Conservation (phyloP, 2,329 filamentous ascomycete species). For the Hypoxylon sp. region DNA sequence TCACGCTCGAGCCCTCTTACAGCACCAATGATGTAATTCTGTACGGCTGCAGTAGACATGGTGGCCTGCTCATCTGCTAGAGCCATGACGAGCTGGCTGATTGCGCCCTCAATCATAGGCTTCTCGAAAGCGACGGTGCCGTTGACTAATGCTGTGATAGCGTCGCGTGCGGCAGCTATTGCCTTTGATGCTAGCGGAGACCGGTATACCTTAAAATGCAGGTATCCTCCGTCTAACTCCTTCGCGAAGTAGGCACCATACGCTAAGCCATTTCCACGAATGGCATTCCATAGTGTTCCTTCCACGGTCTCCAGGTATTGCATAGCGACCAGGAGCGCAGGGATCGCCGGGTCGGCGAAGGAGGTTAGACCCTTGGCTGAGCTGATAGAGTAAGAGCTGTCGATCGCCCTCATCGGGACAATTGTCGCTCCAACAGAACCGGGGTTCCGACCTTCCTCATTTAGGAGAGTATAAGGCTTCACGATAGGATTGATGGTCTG, state of each 20-base stretch:
- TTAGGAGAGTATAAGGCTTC: conserved; percentile 78
- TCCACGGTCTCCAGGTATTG: conserved; percentile 94
- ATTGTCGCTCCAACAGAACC: conserved; percentile 82
- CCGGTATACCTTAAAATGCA: conserved; percentile 89
- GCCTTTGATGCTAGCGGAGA: conserved; percentile 92
- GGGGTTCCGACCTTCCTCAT: conserved; percentile 77
- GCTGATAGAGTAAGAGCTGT: conserved; percentile 89
- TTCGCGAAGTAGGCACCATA: conserved; percentile 87
- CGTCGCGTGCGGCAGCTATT: conserved; percentile 79
- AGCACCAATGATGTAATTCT: conserved; percentile 86
- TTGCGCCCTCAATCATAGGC: conserved; percentile 87
- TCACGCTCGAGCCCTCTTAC: conserved; percentile 80
- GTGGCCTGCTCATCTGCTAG: conserved; percentile 92
- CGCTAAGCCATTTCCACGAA: conserved; percentile 92
- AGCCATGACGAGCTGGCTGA: conserved; percentile 87
- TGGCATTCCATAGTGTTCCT: conserved; percentile 92
- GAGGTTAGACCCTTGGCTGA: conserved; percentile 80
- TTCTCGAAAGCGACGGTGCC: conserved; percentile 81
- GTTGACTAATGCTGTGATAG: conserved; percentile 80
- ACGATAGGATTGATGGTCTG: conserved; percentile 77
- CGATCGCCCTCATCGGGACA: conserved; percentile 90
- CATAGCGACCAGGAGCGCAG: conserved; percentile 87
- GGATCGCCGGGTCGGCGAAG: conserved; percentile 81
- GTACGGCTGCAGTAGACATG: conserved; percentile 82
- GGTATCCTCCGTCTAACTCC: conserved; percentile 81